Evolutionary conservation across 2,329 filamentous ascomycete genomes (phyloP).

Genomic region (Mariannaea sp.): DNA sequence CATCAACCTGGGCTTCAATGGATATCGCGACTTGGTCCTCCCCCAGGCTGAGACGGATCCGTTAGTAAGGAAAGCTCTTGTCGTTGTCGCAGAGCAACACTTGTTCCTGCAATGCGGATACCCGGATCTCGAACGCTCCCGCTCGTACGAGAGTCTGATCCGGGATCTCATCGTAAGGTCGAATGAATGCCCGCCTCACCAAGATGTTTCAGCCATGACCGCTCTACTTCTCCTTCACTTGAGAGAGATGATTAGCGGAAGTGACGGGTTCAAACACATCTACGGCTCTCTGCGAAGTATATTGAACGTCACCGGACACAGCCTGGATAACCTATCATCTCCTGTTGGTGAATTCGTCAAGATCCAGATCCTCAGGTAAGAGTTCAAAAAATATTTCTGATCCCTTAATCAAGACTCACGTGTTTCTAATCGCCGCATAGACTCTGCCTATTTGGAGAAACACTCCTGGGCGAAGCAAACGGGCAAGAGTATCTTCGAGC

Average conservation of each 20-base stretch:
- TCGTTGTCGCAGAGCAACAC: slow-evolving; percentile 29
- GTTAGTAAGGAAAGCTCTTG: slow-evolving; percentile 26
- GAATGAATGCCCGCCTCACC: slow-evolving; percentile 26
- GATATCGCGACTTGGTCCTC: slow-evolving; percentile 27
- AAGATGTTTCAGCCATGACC: slow-evolving; percentile 31
- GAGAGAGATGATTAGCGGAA: slow-evolving; percentile 32
- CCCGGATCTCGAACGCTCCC: slow-evolving; percentile 16
- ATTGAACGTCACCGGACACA: slow-evolving; percentile 20
- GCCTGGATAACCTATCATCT: slow-evolving; percentile 2
- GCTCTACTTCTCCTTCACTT: slow-evolving; percentile 28
- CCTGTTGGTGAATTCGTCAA: slow-evolving; percentile 28
- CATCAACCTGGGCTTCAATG: slow-evolving; percentile 34
- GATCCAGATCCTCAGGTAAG: slow-evolving; percentile 29
- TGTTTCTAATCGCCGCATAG: slow-evolving; percentile 2
- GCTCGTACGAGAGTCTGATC: slow-evolving; percentile 20
- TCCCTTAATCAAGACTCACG: no score
- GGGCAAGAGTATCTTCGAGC: slow-evolving; percentile 31
- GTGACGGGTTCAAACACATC: slow-evolving; percentile 30
- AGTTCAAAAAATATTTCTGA: not conserved
- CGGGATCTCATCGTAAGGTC: slow-evolving; percentile 27
- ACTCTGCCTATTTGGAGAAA: slow-evolving; percentile 30
- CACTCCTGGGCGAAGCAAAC: slow-evolving; percentile 28
- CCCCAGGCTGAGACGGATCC: slow-evolving; percentile 30
- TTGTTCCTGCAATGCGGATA: slow-evolving; percentile 24
- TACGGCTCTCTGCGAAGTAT: slow-evolving; percentile 28